Percentiles rank a stretch among this genome's conserved stretches.
Conservation (phyloP, 257 asterid species). For the Nicotiana knightiana region DNA sequence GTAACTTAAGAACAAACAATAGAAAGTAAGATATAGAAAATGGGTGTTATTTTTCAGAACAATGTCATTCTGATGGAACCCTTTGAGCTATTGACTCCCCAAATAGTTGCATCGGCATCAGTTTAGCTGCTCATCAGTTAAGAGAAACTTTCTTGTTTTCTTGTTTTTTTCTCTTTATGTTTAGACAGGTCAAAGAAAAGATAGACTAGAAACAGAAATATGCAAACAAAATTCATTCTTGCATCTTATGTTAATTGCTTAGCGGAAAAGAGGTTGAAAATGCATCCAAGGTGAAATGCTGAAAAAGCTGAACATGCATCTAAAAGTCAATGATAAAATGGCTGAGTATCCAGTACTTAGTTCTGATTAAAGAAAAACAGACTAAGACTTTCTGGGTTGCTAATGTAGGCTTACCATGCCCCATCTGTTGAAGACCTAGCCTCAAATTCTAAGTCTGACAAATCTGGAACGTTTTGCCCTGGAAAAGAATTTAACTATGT, state of each 20-base stretch:
- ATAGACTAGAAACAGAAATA: background rate
- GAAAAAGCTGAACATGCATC: background rate
- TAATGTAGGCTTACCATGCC: constrained; percentile 60
- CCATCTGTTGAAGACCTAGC: constrained; percentile 76
- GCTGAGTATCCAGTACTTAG: background rate
- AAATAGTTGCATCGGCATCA: background rate
- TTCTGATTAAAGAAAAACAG: background rate
- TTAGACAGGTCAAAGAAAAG: background rate
- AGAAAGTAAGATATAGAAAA: background rate
- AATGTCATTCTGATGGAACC: background rate
- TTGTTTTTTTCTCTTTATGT: background rate
- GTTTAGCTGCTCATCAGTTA: background rate
- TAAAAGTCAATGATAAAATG: background rate
- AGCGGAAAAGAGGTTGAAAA: background rate
- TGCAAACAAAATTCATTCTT: background rate
- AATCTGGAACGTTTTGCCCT: constrained; percentile 44
- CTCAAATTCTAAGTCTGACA: constrained; percentile 61
- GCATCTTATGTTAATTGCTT: constrained; percentile 5
- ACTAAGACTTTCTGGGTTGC: background rate
- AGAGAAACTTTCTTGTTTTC: background rate
- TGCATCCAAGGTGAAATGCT: background rate
- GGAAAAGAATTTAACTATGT: constrained; percentile 9
- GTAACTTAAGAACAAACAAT: background rate
- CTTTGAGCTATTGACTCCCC: background rate
- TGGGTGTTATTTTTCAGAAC: background rate